Evolutionary conservation across 2,329 filamentous ascomycete species (phyloP), one percentile per base, ranked within the genome.

Genomic region (Trichoderma pleuroti): DNA sequence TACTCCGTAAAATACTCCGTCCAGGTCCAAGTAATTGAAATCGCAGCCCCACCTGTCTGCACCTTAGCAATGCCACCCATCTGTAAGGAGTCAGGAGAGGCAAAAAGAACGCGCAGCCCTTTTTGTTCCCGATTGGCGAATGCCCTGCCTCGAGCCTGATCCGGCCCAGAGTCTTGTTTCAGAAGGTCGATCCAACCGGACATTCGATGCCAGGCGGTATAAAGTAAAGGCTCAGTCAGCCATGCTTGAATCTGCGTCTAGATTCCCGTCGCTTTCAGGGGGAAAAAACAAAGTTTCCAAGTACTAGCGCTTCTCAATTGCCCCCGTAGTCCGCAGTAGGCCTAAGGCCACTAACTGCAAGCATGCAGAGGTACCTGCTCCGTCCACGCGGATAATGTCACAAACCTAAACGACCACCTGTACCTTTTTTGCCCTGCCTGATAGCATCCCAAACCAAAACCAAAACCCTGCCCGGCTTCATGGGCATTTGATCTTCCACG

Each of bases 71-170:
- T 34, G 56, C 26, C 52, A 30, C 52, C 56, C 56, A 60, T 34
- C 56, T 60, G 56, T 60, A 60, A 60, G 56, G 56, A 60, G 56
- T 60, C 56, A 60, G 56, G 56, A 34, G 56, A 60, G 30, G 56
- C 28, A 21, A 34, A 26, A 26, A 60, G 54, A 60, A 32, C 56
- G 30, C 56, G 56, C 30, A 60, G 56, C 18, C 56, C 30, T 36
- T 60, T 60, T 24, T 26, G 56, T 11, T 30, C n/a, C 56, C 56
- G 56, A 60, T 60, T 60, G 56, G 56, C 56, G 56, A 60, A 34
- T 60, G 56, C 18, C 28, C 28, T 36, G 56, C 56, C 21, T 36
- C 5, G 57, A 21, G 57, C 59, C 21, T 61, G 59, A 36, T 28
- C 34, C 18, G 34, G 42, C 42, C 32, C 2, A 21, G 1, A 9